Evolutionary conservation across 2,329 filamentous ascomycete genomes (phyloP), one percentile per base, ranked within the genome.

Genomic region (Fusarium paranaense): DNA sequence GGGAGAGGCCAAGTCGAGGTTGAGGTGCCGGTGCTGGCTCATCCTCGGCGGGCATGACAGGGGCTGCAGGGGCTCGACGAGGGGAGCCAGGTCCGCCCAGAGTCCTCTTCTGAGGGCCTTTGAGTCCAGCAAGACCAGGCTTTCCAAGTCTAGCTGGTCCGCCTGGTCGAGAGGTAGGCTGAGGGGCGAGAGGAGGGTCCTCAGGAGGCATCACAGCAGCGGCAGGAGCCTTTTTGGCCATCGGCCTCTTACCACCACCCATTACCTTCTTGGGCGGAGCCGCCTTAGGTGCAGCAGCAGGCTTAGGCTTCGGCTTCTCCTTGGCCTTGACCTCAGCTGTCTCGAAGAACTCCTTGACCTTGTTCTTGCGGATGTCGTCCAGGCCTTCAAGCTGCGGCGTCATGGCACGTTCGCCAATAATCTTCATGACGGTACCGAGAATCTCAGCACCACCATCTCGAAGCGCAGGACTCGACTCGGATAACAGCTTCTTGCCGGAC

Each of bases 381-480:
- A 99, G 87, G 4, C 95, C 95, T 73, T 98, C 96, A 18, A 99
- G 85, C 81, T 97, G 94, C 10, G 94, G 93, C 50, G 93, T 95
- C 97, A 99, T 99, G 62, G 94, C 94, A 66, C 97, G 91, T 83
- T 99, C 97, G 47, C 97, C 96, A 85, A 98, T 94, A 64, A 99
- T 98, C 85, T 98, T 99, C 97, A 98, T 98, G 59, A 99, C 83
- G 0, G 95, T 98, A 73, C 97, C 97, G 4, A 99, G 86, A 37
- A 97, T 92, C 82, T 99, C 97, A 16, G 95, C 95, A 81, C 95
- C 97, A 33, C 95, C 95, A 58, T 96, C 93, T 83, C 97, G 91
- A 68, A 97, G 90, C 4, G 89, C 92, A 77, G 97, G 95, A 76
- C 92, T 95, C 0, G 94, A 96, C 81, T 99, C 97, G 0, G 95